Conservation (phyloP, 768 basidiomycete species). For the Psilocybe sp. region DNA sequence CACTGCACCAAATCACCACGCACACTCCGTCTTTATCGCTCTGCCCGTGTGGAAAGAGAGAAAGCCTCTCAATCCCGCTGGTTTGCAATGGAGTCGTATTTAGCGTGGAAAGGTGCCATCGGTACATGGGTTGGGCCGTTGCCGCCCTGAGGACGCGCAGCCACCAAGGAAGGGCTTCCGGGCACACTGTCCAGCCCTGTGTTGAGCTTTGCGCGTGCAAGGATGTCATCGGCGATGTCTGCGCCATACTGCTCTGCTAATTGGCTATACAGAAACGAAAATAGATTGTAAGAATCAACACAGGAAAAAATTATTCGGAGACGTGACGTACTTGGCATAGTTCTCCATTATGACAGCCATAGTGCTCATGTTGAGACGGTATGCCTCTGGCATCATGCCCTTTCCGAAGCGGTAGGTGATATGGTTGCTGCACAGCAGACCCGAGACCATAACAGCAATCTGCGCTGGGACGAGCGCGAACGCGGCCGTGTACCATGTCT, state of each 20-base stretch:
- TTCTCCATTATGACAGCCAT: slow-evolving; percentile 85
- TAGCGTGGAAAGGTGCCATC: no score
- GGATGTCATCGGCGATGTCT: slow-evolving; percentile 51
- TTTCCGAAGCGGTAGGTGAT: slow-evolving; percentile 86
- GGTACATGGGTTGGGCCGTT: no score
- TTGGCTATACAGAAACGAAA: slow-evolving; percentile 48
- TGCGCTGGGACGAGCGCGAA: slow-evolving; percentile 71
- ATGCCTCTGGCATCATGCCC: slow-evolving; percentile 85
- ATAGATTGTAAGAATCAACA: no score
- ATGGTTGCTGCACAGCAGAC: slow-evolving; percentile 74
- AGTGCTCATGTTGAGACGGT: slow-evolving; percentile 63
- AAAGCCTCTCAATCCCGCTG: no score
- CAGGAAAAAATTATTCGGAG: neutral
- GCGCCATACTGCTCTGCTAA: slow-evolving; percentile 66
- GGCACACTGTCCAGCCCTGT: no score
- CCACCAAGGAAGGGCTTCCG: no score
- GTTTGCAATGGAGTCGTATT: no score
- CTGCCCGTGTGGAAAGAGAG: no score
- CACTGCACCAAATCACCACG: no score
- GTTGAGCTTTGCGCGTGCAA: slow-evolving; percentile 37
- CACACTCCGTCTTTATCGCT: no score
- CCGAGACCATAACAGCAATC: slow-evolving; percentile 58
- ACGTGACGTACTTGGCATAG: slow-evolving; percentile 64
- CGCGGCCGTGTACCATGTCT: slow-evolving; percentile 59
- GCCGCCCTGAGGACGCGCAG: no score